phyloP scores from a whole-genome alignment of 73 alveolate species.

The Symbiodinium natans region DNA sequence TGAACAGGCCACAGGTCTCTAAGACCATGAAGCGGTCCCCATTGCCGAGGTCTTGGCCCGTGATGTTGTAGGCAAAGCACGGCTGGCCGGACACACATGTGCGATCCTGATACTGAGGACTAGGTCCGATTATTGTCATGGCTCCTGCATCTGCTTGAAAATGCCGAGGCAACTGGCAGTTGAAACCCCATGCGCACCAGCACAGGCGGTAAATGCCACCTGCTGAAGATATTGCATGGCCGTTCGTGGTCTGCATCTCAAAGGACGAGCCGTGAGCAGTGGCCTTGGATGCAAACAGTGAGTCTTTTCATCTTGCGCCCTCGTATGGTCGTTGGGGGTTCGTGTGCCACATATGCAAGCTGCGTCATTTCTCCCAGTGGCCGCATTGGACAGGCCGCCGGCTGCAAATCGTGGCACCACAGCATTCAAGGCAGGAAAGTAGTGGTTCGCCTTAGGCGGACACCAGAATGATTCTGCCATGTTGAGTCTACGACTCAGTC shows the following conservation, averaged over 20 bases:
- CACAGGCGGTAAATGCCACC: conserved; percentile 65
- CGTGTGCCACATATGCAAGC: background rate
- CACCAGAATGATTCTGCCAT: too few species aligned
- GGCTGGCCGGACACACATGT: conserved; percentile 87
- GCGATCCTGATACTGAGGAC: conserved; percentile 53
- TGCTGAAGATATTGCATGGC: background rate
- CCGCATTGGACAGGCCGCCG: conserved; percentile 31
- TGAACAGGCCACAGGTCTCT: conserved; percentile 58
- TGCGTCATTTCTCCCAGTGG: background rate
- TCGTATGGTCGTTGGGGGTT: background rate
- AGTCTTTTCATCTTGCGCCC: background rate
- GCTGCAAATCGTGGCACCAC: conserved; percentile 41
- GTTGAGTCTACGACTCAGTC: too few species aligned
- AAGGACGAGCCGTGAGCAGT: conserved; percentile 24
- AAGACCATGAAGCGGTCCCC: conserved; percentile 80
- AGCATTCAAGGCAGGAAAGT: conserved; percentile 36
- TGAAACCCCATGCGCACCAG: conserved; percentile 65
- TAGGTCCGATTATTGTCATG: conserved; percentile 29
- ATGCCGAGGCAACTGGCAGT: conserved; percentile 27
- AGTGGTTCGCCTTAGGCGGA: conserved; percentile 34
- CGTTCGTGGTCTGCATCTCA: background rate
- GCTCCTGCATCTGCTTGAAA: conserved; percentile 52
- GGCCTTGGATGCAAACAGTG: background rate
- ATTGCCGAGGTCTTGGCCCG: conserved; percentile 66
- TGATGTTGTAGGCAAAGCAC: conserved; percentile 18